Evolutionary conservation across 192 early-diverging fungal genomes (phyloP), one percentile per base, ranked within the genome.

Genomic region (Neocallimastix lanati): DNA sequence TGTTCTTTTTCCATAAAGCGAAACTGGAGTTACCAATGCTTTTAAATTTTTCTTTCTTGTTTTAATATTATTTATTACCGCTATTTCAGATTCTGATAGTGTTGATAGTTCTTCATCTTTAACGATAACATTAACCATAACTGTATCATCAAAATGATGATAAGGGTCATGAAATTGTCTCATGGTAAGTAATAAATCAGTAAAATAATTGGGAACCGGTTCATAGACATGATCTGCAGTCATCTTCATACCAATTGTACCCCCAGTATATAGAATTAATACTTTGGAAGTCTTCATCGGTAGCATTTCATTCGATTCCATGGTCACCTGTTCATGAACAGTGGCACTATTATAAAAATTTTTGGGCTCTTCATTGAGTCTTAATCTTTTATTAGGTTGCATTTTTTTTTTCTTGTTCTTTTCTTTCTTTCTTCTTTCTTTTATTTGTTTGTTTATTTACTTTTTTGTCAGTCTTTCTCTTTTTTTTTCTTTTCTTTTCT

Each of bases 231-330:
- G 84, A 30, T 85, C 80, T 25, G 83, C 86, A 77, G 91, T 90
- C 78, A 93, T 85, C 81, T 90, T 92, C 95, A 96, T 97, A 27
- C 94, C 94, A 82, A 96, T 95, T 0, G 94, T 96, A 21, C 96
- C 97, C 80, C 97, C 97, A 5, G 96, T 98, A 86, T 98, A 99
- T 35, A 97, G 92, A 15, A 97, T 83, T 29, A 98, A 85, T 3
- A 97, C 94, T 36, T 91, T 84, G 12, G 28, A 35, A 28, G 79
- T 12, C 3, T 76, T 27, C 80, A 35, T 21, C 3, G 76, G 76
- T 6, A 81, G 4, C 80, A 30, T 38, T 50, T 50, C 40, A 21
- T 5, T 50, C 1, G 40, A 50, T 21, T 16, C 40, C 2, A 50
- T 13, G 1, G 40, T 50, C 2, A 50, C 40, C 21, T 50, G 40